Base-by-base conservation (phyloP, 176 grass and related monocot genomes). In the Oryza glaberrima region DNA sequence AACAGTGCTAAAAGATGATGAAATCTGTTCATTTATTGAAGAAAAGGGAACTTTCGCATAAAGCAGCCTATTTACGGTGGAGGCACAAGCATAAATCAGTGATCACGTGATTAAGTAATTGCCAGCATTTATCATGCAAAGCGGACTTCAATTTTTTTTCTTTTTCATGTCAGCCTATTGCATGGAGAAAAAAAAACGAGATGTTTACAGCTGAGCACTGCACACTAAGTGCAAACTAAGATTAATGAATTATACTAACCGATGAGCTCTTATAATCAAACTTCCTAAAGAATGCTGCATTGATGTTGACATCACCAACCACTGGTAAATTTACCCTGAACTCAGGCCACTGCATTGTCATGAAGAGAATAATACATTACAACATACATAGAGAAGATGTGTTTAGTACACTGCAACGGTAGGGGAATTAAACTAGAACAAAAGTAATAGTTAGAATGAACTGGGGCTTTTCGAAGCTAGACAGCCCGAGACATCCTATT, bases 201-300 rank as follows among this genome's bases (percentile, higher is more conserved):
- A 65, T 87, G 65, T 54, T 51, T 44, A 65, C 6, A 6, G 19
- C 44, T 77, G 65, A 72, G 23, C 22, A 9, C 56, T 11, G 45
- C 6, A 28, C 67, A 74, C 20, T 28, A 72, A 44, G 71, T 45
- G 65, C 38, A 60, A 76, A 36, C 26, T n/a, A 16, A 81, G 60
- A 44, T 85, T 38, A 38, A 38, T 38, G 36, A 6, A 38, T 38
- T 38, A 70, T 81, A 89, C 76, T 78, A 83, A 95, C 96, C 93
- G 73, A 89, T 85, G 96, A 86, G 51, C 66, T 98, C 16, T 89
- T 95, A 91, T 98, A 98, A 85, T 98, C 89, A 84, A 98, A 98
- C 51, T 90, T 98, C 76, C 83, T 82, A 73, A 98, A 94, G 85
- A 98, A 98, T 70, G 91, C 77, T 47, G 93, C 87, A 83, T 95